These are phyloP conservation scores for Trichomonas gallinae DNA, from an alignment of 208 protist species.

Conservation along the genomic window DNA sequence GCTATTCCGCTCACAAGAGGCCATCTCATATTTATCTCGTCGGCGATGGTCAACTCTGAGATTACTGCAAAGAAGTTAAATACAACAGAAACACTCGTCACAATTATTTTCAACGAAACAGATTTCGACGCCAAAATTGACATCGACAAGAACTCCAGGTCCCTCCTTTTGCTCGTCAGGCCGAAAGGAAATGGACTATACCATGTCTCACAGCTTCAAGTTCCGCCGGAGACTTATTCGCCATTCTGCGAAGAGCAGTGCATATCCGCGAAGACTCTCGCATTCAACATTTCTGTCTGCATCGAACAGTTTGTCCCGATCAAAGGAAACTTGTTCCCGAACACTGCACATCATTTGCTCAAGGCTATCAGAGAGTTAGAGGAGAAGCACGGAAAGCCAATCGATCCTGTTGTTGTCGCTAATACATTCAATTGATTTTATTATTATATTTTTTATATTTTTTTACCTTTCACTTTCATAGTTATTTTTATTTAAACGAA, in stretches of 20 bases:
- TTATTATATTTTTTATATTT: background rate
- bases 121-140: background rate
- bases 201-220: background rate
- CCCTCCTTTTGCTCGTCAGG: background rate
- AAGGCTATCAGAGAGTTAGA: background rate
- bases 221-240: background rate
- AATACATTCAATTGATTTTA: background rate
- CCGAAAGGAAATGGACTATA: background rate
- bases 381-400: background rate
- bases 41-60: background rate
- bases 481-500: too few species aligned
- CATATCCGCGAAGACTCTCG: background rate
- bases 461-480: too few species aligned
- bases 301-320: background rate
- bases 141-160: background rate
- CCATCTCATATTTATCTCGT: background rate
- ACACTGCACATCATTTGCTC: background rate
- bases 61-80: background rate
- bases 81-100: background rate
- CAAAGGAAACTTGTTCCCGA: background rate
- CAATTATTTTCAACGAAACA: conserved; percentile 15
- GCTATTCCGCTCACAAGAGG: background rate
- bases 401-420: background rate
- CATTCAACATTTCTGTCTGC: background rate
- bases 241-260: background rate